phyloP scores from a whole-genome alignment of 495 filamentous ascomycete genomes.

The Neurospora sp. region DNA sequence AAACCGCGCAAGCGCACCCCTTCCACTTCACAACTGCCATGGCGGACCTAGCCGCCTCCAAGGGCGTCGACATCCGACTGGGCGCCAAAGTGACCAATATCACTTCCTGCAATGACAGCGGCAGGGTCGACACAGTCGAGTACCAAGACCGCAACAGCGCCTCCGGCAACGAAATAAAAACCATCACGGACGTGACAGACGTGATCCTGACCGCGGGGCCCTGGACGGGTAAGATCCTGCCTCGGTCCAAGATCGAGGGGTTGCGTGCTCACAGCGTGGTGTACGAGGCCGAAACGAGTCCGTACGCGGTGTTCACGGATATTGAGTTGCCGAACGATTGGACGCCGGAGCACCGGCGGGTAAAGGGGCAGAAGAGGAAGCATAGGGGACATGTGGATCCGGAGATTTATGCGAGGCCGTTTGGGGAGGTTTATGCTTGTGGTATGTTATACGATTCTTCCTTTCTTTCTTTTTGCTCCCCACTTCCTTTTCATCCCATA shows the following conservation, averaged over 20 bases:
- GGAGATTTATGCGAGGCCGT: slow-evolving; percentile 88
- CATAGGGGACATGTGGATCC: slow-evolving; percentile 60
- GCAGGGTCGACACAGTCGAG: slow-evolving; percentile 53
- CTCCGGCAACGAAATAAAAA: slow-evolving; percentile 29
- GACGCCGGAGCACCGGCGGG: slow-evolving; percentile 32
- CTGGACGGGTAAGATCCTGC: slow-evolving; percentile 71
- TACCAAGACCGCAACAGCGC: slow-evolving; percentile 54
- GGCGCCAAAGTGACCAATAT: slow-evolving; percentile 47
- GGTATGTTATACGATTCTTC: slow-evolving; percentile 20
- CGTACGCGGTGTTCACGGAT: slow-evolving; percentile 84
- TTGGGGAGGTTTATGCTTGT: slow-evolving; percentile 86
- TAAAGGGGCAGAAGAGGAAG: slow-evolving; percentile 39
- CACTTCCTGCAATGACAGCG: slow-evolving; percentile 28
- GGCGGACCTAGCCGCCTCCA: slow-evolving; percentile 65
- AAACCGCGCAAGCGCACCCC: slow-evolving; percentile 90
- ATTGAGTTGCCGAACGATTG: slow-evolving; percentile 63
- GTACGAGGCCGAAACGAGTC: slow-evolving; percentile 68
- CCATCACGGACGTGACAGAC: slow-evolving; percentile 65
- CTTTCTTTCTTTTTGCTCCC: not conserved
- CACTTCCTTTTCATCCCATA: not conserved
- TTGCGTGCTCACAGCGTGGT: slow-evolving; percentile 87
- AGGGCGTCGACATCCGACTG: slow-evolving; percentile 60
- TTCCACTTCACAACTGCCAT: slow-evolving; percentile 87
- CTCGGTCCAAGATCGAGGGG: slow-evolving; percentile 66
- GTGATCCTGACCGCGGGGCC: slow-evolving; percentile 80